Evolutionary conservation across 2,329 filamentous ascomycete genomes (phyloP), one percentile per base, ranked within the genome.

Genomic region (Calonectria hawksworthii): DNA sequence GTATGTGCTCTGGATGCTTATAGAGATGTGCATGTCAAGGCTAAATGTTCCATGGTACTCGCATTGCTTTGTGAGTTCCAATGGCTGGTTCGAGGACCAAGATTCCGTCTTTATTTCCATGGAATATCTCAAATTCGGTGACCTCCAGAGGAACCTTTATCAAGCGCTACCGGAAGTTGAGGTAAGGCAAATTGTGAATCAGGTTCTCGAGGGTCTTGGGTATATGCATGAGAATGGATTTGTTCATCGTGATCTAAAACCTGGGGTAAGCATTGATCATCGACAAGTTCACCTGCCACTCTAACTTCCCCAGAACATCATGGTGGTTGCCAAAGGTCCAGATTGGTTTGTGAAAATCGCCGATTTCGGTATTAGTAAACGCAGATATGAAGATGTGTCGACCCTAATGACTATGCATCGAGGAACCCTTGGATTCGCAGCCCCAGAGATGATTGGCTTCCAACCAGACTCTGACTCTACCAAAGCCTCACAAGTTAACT

Each of bases 191-290:
- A 63, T 63, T 9, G n/a, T 23, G 21, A 23, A 23, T 28, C 56
- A 63, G 9, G 23, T 63, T 41, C 34, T 63, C 13, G 56, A 63
- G 7, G 56, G 56, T 63, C 56, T 63, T 32, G 28, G n/a, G n/a
- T 63, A 63, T 28, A 63, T 63, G 56, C 56, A 63, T 63, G 56
- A 63, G 13, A 63, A 63, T 26, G 56, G 56, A 6, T 63, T 63
- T 26, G 36, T 63, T 16, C 56, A 63, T 63, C 56, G 56, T 4
- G 56, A 63, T 41, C 36, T 63, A 21, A 63, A 63, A 41, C 56
- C 56, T 2, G 34, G 56, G 3, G 56, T 63, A 41, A 63, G 56
- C 16, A 4, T 26, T 16, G 3, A 38, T n/a, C 2, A 10, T 63
- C 4, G 11, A n/a, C 13, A 4, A 7, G 10, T 41, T 41, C n/a